These are phyloP conservation scores for Conticribra guillardii DNA, from an alignment of 108 stramenopile species.

Conservation along the genomic window DNA sequence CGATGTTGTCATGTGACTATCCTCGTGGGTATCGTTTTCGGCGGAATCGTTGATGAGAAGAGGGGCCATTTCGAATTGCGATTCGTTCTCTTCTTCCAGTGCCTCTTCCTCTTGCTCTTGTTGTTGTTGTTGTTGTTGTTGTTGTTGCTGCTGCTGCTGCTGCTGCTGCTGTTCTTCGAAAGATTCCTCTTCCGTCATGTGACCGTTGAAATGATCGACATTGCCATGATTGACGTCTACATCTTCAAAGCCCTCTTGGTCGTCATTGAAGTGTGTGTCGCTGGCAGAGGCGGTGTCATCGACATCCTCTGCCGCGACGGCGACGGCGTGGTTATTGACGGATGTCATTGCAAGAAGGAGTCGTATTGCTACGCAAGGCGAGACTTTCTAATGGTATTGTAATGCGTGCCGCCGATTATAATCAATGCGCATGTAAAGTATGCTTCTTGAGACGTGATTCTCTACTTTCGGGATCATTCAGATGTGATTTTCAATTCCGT, in stretches of 20 bases:
- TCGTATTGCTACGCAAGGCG: too few species aligned
- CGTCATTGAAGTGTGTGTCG: too few species aligned
- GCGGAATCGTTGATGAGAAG: not conserved
- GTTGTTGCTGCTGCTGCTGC: conserved; percentile 1
- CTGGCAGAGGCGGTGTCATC: too few species aligned
- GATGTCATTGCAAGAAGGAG: too few species aligned
- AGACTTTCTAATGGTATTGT: too few species aligned
- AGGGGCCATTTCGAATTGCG: conserved; percentile 8
- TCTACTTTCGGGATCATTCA: too few species aligned
- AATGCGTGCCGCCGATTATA: too few species aligned
- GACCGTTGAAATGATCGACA: not conserved
- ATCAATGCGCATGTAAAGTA: too few species aligned
- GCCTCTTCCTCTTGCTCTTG: not conserved
- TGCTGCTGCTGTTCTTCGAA: conserved; percentile 6
- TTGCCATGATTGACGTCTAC: not conserved
- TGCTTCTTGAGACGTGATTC: too few species aligned
- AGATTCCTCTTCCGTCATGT: not conserved
- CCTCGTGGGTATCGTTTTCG: not conserved
- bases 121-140: not conserved
- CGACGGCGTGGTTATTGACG: too few species aligned
- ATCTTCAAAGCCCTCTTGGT: conserved; percentile 32
- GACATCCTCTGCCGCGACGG: too few species aligned
- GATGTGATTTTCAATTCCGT: too few species aligned
- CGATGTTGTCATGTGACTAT: not conserved
- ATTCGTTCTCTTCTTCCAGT: conserved; percentile 7